Base-by-base conservation (phyloP, 2,329 filamentous ascomycete species). In the Fusarium sp. region DNA sequence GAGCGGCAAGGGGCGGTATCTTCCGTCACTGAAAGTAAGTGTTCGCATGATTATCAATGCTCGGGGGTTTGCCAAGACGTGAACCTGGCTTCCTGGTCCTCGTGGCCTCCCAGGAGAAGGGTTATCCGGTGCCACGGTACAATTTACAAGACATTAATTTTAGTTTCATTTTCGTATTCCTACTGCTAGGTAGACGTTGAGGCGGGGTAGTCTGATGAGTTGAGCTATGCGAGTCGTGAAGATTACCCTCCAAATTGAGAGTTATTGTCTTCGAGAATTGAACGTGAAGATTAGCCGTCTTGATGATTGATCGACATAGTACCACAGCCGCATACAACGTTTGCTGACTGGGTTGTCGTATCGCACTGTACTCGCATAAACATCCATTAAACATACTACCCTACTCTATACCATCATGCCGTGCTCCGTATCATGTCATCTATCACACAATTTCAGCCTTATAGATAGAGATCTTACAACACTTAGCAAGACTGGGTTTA, bases 41-140 rank as follows among this genome's bases (percentile, higher is more conserved):
- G 49, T 45, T 39, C 30, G 26, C 43, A 37, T 62, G 28, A 37
- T 34, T 43, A 44, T 23, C 58, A 34, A 56, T 48, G 42, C 42
- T 55, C 48, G 31, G 21, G 30, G 19, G 26, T 37, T 28, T 42
- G 61, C 56, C 61, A 62, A 67, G 61, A 52, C 48, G 28, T 50
- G 30, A 53, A 41, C 51, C 52, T 34, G 19, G 39, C 25, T 26
- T 26, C 31, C 30, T 51, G 34, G 23, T n/a, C 49, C 49, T 51
- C 49, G 49, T 51, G 49, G 49, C 23, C 49, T 46, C 45, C 48
- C 26, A 23, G 30, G 34, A 55, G 23, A 60, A 48, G 26, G 39
- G 30, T 13, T 58, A 65, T 48, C 50, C 57, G 25, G 57, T 67
- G 30, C 51, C 45, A 67, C 39, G 57, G 62, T 51, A 52, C 62